Evolutionary conservation across 1,284 basidiomycete genomes (phyloP).

Genomic region (Trichosporon ovoides): DNA sequence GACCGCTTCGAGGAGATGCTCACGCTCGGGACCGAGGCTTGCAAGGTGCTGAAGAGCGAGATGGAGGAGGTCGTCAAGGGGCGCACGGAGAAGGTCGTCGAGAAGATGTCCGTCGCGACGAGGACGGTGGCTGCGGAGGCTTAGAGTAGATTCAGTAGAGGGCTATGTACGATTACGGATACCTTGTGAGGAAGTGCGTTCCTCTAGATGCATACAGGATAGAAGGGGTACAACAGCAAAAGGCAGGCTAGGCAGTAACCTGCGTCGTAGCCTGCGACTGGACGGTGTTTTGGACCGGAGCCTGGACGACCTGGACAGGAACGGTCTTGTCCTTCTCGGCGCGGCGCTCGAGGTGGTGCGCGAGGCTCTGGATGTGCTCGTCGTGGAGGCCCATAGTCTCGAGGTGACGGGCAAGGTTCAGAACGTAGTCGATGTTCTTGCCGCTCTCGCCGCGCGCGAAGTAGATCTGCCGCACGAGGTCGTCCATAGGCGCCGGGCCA

Average conservation of each 20-base stretch:
- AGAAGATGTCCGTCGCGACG: constrained; percentile 31
- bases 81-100: constrained; percentile 61
- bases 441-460: constrained; percentile 10
- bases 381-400: constrained; percentile 16
- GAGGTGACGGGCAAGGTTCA: constrained; percentile 16
- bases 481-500: constrained; percentile 10
- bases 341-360: not conserved
- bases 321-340: constrained; percentile 9
- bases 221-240: not conserved
- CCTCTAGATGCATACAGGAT: not conserved
- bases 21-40: constrained; percentile 68
- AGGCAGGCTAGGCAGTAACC: not conserved
- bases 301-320: too few species aligned
- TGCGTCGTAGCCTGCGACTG: not conserved
- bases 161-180: not conserved
- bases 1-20: constrained; percentile 90
- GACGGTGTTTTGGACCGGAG: not conserved
- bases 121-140: constrained; percentile 5
- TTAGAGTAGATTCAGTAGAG: not conserved
- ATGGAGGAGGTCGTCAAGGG: constrained; percentile 70
- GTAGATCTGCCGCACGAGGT: constrained; percentile 15
- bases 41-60: constrained; percentile 71
- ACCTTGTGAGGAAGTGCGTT: not conserved
- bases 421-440: constrained; percentile 15
- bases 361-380: constrained; percentile 15